phyloP scores from a whole-genome alignment of 148 eudicot species.

The Vaccinium corymbosum region DNA sequence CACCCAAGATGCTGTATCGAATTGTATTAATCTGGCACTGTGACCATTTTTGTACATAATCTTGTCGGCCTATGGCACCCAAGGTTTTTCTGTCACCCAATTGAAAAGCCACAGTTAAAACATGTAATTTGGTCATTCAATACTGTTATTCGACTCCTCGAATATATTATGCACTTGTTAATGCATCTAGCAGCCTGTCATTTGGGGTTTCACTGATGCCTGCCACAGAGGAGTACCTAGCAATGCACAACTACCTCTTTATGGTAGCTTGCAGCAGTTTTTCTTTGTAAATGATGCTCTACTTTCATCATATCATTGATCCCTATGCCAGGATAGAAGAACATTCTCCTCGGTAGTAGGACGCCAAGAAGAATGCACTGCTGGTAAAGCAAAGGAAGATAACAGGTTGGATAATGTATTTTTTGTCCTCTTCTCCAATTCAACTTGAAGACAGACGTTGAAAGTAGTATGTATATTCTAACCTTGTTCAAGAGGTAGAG shows the following conservation, averaged over 20 bases:
- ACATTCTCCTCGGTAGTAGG: slow-evolving; percentile 31
- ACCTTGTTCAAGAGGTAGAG: slow-evolving; percentile 13
- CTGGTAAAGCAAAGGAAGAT: slow-evolving; percentile 26
- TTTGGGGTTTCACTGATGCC: neutral
- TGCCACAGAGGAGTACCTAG: neutral
- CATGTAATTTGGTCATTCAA: neutral
- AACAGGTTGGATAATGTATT: slow-evolving; percentile 29
- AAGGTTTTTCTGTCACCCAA: slow-evolving; percentile 10
- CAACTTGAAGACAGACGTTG: slow-evolving; percentile 1
- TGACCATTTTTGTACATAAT: neutral
- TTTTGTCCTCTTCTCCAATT: slow-evolving; percentile 12
- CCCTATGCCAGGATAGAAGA: slow-evolving; percentile 36
- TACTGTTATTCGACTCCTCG: neutral
- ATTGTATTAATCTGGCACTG: neutral
- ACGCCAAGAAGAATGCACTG: slow-evolving; percentile 21
- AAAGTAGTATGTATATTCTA: neutral
- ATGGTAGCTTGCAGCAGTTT: slow-evolving; percentile 8
- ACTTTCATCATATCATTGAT: neutral
- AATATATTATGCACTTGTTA: slow-evolving; percentile 7
- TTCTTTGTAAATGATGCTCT: slow-evolving; percentile 10
- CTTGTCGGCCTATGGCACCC: neutral
- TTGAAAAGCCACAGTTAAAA: neutral
- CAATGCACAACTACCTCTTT: neutral
- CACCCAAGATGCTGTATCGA: neutral
- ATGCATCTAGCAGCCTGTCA: neutral